Evolutionary conservation across 441 rosid species (phyloP).

Genomic region (Caryocar brasiliense): DNA sequence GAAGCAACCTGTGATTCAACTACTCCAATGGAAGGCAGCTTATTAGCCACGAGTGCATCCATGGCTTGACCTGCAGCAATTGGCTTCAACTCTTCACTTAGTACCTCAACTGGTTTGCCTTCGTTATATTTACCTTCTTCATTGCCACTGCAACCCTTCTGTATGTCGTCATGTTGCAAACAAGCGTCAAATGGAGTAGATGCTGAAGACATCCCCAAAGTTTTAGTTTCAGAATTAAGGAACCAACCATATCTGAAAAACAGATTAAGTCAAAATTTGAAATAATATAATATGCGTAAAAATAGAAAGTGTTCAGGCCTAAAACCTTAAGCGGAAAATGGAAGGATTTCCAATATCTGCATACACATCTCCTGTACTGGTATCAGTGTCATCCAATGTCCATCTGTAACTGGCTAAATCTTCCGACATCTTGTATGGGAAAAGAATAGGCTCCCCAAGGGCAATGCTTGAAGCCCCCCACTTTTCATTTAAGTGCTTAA

Average conservation of each 20-base stretch:
- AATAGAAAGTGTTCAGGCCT: conserved; percentile 1
- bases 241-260: conserved; percentile 70
- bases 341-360: conserved; percentile 54
- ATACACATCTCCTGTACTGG: conserved; percentile 48
- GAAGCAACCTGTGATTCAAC: conserved; percentile 15
- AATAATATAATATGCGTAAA: background rate
- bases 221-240: conserved; percentile 19
- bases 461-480: conserved; percentile 73
- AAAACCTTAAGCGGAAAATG: conserved; percentile 71
- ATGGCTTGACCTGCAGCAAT: conserved; percentile 20
- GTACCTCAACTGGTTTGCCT: conserved; percentile 16
- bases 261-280: conserved; percentile 10
- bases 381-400: conserved; percentile 36
- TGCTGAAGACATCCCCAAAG: conserved; percentile 19
- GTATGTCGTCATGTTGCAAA: conserved; percentile 21
- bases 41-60: conserved; percentile 19
- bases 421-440: conserved; percentile 31
- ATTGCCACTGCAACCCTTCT: conserved; percentile 6
- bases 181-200: conserved; percentile 20
- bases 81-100: conserved; percentile 20
- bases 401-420: conserved; percentile 29
- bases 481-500: conserved; percentile 60
- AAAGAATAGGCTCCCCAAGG: conserved; percentile 47
- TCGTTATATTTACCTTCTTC: conserved; percentile 4
- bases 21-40: conserved; percentile 19